These are phyloP conservation scores for Kazachstania sp. DNA, from an alignment of 1,139 yeast genomes.

Conservation along the genomic window DNA sequence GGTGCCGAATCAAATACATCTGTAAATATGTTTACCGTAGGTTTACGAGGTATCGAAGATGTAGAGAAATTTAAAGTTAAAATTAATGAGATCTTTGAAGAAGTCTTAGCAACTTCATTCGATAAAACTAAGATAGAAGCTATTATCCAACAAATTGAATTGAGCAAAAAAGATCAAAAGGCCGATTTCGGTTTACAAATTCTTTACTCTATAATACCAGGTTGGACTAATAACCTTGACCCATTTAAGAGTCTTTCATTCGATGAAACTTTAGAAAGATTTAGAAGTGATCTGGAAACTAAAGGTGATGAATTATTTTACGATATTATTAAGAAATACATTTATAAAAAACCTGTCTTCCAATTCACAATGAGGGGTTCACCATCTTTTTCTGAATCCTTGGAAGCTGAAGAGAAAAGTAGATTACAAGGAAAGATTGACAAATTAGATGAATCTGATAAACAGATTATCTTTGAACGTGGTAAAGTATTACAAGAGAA, in stretches of 20 bases:
- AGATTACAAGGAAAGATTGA: conserved; percentile 42
- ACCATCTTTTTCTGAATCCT: conserved; percentile 40
- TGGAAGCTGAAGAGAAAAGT: conserved; percentile 46
- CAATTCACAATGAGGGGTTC: conserved; percentile 72
- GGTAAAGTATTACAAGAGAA: conserved; percentile 52
- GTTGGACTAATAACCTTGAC: conserved; percentile 74
- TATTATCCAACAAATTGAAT: conserved; percentile 77
- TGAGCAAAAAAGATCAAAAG: conserved; percentile 75
- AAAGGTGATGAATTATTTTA: conserved; percentile 54
- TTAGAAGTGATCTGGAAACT: conserved; percentile 48
- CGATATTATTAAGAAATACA: conserved; percentile 44
- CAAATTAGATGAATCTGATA: conserved; percentile 47
- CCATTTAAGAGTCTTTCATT: conserved; percentile 62
- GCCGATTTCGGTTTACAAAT: conserved; percentile 85
- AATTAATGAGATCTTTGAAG: conserved; percentile 40
- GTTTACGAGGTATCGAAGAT: conserved; percentile 67
- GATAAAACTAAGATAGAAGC: conserved; percentile 68
- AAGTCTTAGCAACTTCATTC: conserved; percentile 41
- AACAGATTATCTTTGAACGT: conserved; percentile 47
- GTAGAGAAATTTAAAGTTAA: conserved; percentile 40
- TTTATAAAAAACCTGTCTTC: conserved; percentile 50
- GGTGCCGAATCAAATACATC: conserved; percentile 84
- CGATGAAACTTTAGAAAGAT: conserved; percentile 48
- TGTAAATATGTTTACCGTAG: conserved; percentile 70
- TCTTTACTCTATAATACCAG: conserved; percentile 64